Evolutionary conservation across 352 stramenopile genomes (phyloP).

Genomic region (Phytophthora macrochlamydospora): DNA sequence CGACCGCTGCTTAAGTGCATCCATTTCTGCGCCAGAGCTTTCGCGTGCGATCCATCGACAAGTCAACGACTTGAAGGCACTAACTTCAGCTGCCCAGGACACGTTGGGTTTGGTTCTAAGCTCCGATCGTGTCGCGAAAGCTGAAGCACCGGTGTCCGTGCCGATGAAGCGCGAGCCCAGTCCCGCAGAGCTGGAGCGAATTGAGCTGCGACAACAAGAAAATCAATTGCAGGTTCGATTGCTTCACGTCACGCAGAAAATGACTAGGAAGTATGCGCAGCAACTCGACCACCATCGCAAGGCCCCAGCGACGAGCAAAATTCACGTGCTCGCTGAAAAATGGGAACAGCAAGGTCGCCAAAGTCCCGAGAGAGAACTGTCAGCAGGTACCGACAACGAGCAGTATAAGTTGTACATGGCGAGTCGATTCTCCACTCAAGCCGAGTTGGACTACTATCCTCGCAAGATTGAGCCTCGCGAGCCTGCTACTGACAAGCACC

Average conservation of each 20-base stretch:
- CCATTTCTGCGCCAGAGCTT: conserved; percentile 32
- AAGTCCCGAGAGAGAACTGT: conserved; percentile 33
- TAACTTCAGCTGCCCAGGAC: conserved; percentile 14
- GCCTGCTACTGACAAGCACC: conserved; percentile 49
- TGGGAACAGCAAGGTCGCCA: conserved; percentile 46
- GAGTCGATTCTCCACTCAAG: conserved; percentile 61
- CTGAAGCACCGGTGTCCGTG: not conserved
- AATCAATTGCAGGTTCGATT: conserved; percentile 54
- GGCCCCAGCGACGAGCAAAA: conserved; percentile 31
- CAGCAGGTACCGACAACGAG: conserved; percentile 31
- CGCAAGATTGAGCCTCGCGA: conserved; percentile 55
- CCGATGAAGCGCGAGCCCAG: conserved; percentile 6
- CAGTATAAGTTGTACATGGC: conserved; percentile 62
- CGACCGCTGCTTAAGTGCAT: conserved; percentile 15
- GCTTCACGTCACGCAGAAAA: conserved; percentile 63
- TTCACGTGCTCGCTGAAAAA: conserved; percentile 46
- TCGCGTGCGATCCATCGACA: conserved; percentile 22
- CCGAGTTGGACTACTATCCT: conserved; percentile 66
- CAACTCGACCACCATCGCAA: conserved; percentile 35
- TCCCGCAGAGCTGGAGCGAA: conserved; percentile 24
- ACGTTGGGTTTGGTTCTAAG: conserved; percentile 16
- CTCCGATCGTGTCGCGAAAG: conserved; percentile 3
- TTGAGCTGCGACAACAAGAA: conserved; percentile 36
- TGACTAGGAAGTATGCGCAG: conserved; percentile 76
- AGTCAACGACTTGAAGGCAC: conserved; percentile 26